Conservation (phyloP, 2,329 filamentous ascomycete genomes). For the Ciborinia camelliae region DNA sequence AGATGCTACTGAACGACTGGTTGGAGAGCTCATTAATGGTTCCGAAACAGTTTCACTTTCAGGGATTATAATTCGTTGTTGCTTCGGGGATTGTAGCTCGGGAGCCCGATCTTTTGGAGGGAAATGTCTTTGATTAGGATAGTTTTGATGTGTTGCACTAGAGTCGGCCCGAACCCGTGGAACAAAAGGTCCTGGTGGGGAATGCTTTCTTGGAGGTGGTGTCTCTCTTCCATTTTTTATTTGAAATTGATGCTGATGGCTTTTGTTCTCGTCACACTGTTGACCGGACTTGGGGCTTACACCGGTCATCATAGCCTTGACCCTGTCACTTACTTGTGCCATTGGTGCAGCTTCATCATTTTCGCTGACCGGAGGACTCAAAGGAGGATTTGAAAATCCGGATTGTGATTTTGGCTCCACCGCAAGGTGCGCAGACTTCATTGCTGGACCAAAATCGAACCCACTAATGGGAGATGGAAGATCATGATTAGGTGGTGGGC, state of each 20-base stretch:
- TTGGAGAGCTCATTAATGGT: constrained; percentile 33
- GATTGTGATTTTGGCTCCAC: constrained; percentile 37
- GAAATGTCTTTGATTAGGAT: constrained; percentile 47
- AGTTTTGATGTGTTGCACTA: constrained; percentile 42
- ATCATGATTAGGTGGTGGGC: constrained; percentile 39
- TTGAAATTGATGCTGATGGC: constrained; percentile 75
- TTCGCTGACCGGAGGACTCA: constrained; percentile 71
- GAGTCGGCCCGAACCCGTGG: constrained; percentile 45
- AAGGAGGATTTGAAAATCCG: constrained; percentile 48
- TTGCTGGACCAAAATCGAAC: constrained; percentile 37
- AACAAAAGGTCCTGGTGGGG: constrained; percentile 30
- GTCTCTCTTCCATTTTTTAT: constrained; percentile 73
- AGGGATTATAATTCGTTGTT: constrained; percentile 21
- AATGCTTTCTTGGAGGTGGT: constrained; percentile 42
- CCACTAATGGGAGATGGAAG: constrained; percentile 42
- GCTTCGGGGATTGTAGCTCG: constrained; percentile 22
- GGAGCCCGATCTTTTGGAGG: constrained; percentile 32
- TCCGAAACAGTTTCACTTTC: constrained; percentile 25
- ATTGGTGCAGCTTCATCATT: constrained; percentile 64
- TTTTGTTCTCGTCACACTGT: constrained; percentile 81
- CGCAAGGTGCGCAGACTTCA: constrained; percentile 35
- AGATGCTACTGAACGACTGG: constrained; percentile 23
- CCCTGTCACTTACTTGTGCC: constrained; percentile 71
- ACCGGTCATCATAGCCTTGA: constrained; percentile 75
- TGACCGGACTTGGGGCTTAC: constrained; percentile 69